Evolutionary conservation across 257 asterid species (phyloP).

Genomic region (Scutellaria baicalensis): DNA sequence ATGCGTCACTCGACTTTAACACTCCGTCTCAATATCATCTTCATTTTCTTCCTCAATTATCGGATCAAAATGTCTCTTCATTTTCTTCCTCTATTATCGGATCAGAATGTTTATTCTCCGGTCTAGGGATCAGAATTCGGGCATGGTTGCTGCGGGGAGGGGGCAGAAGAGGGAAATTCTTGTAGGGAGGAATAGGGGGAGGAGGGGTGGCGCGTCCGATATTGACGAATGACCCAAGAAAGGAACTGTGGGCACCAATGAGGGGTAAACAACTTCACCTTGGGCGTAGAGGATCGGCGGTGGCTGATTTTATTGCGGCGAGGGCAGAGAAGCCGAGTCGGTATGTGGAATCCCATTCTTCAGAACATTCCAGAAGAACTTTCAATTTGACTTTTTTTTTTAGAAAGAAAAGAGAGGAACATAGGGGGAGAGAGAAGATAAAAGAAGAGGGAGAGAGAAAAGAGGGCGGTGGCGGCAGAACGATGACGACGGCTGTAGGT

Average conservation of each 20-base stretch:
- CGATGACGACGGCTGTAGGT: too few relatives aligned
- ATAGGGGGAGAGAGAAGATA: too few relatives aligned
- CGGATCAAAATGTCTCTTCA: too few relatives aligned
- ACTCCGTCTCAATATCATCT: constrained; percentile 45
- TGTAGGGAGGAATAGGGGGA: constrained; percentile 41
- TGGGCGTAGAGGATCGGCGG: constrained; percentile 60
- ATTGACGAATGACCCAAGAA: constrained; percentile 10
- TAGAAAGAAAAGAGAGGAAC: too few relatives aligned
- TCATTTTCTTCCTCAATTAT: too few relatives aligned
- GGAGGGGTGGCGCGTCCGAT: constrained; percentile 21
- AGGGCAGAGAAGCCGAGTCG: constrained; percentile 20
- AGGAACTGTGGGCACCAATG: constrained; percentile 15
- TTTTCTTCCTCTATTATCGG: constrained; percentile 68
- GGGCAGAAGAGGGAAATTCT: constrained; percentile 61
- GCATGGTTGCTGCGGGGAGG: constrained; percentile 82
- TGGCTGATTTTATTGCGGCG: constrained; percentile 30
- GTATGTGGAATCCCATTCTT: constrained; percentile 39
- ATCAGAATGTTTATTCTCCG: constrained; percentile 40
- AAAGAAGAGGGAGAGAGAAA: too few relatives aligned
- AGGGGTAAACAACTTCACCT: constrained; percentile 57
- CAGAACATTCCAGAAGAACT: constrained; percentile 44
- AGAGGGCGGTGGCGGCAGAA: too few relatives aligned
- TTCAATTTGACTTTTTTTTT: neutral
- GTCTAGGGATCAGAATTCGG: constrained; percentile 52
- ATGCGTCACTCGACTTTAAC: too few relatives aligned